Evolutionary conservation across 805 yeast genomes (phyloP), one percentile per base, ranked within the genome.

Genomic region (Danielia oregonensis): DNA sequence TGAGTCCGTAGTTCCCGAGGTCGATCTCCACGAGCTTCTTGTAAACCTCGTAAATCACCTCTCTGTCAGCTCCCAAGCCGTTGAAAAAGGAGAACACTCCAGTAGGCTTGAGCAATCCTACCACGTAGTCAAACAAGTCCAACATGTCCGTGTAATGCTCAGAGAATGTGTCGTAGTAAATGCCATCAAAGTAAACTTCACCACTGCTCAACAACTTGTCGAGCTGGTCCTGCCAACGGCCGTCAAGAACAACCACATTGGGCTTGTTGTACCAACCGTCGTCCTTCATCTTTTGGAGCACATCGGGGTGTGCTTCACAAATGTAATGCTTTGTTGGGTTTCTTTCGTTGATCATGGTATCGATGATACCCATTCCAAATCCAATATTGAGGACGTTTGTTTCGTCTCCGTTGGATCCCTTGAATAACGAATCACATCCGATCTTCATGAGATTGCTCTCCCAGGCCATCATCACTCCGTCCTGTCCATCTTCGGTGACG

Each of bases 391-490:
- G 64, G 2, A 91, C 78, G 25, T 65, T 72, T 14, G 69, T 47
- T 26, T 65, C 70, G 7, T 66, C 54, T 23, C 68, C 65, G 1
- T 55, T 55, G 2, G 53, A 57, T 1, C 76, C 65, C 30, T 65
- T 65, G 54, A 82, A 79, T n/a, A 91, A 55, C 0, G 91, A 65
- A 22, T 83, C 79, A 36, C 94, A 82, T 1, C 95, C 95, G 11
- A 80, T 68, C 33, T 71, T 65, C 97, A 89, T 89, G 36, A 89
- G 67, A 14, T 78, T 75, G 4, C 78, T 71, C 55, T 89, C 97
- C 97, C 97, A 89, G 48, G 82, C 83, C 97, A 89, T 89, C 97
- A 89, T 89, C 2, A 89, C 97, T 12, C 96, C 97, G 51, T 89
- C 97, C 30, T 74, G 68, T 33, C 81, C 65, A 16, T 77, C 81